Conservation (phyloP, 2,329 filamentous ascomycete genomes). For the Penicillium griseofulvum region DNA sequence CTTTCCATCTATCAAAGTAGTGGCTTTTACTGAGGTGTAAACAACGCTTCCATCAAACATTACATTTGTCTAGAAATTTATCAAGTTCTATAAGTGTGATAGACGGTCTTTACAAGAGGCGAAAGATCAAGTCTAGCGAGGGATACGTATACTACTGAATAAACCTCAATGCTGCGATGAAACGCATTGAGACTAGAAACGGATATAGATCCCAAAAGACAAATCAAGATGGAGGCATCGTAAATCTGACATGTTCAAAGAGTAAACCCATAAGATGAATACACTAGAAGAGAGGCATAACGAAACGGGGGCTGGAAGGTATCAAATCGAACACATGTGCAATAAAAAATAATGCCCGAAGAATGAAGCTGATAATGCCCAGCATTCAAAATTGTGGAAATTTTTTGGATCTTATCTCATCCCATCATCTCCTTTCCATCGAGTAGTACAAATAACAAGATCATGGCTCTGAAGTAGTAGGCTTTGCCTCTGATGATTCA, state of each 20-base stretch:
- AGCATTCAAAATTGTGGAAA: neutral
- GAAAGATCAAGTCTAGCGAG: no score
- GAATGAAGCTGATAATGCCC: neutral
- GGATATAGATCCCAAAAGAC: neutral
- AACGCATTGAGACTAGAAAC: neutral
- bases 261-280: neutral
- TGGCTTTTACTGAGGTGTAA: no score
- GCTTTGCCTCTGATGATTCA: conserved; percentile 10
- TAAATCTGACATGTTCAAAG: neutral
- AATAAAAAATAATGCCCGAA: neutral
- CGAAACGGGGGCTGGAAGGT: neutral
- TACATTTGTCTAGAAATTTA: neutral
- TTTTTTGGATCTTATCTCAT: neutral
- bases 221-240: neutral
- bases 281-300: neutral
- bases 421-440: neutral
- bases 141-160: neutral
- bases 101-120: neutral
- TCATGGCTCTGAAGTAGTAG: conserved; percentile 4
- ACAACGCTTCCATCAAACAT: no score
- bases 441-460: neutral
- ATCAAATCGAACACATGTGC: neutral
- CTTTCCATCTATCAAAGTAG: no score
- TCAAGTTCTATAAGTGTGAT: no score
- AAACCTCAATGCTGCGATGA: neutral